A percentile compares a stretch with the other conserved stretches of the same genome.
phyloP scores from a whole-genome alignment of 805 yeast species.

The Lipomyces yamanashiensis region DNA sequence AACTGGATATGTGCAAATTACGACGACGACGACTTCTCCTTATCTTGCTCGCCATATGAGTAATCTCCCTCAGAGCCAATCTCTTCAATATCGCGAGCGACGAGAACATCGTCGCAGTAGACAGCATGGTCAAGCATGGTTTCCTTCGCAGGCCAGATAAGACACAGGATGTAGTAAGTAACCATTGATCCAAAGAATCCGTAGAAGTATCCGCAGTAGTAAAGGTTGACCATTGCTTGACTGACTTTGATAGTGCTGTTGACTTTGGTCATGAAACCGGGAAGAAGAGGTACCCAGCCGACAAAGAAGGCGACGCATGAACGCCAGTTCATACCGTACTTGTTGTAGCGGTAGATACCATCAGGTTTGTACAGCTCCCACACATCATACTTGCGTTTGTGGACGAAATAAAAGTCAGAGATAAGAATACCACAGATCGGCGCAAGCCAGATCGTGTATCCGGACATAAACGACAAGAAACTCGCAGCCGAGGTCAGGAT shows the following conservation, averaged over 20 bases:
- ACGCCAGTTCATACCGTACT: slow-evolving; percentile 52
- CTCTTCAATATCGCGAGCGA: slow-evolving; percentile 24
- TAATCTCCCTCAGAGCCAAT: background rate
- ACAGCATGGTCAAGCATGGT: slow-evolving; percentile 29
- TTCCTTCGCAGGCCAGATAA: slow-evolving; percentile 30
- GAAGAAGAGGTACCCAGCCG: slow-evolving; percentile 39
- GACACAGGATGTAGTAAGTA: slow-evolving; percentile 22
- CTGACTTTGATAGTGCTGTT: slow-evolving; percentile 13
- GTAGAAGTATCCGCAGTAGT: slow-evolving; percentile 39
- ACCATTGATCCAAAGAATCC: slow-evolving; percentile 33
- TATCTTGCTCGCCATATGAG: slow-evolving; percentile 1
- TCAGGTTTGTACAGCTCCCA: slow-evolving; percentile 49
- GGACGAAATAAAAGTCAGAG: slow-evolving; percentile 48
- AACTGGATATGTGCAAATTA: background rate
- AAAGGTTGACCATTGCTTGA: slow-evolving; percentile 27
- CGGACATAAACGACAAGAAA: slow-evolving; percentile 79
- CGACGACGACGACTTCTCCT: background rate
- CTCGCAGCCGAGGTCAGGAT: slow-evolving; percentile 68
- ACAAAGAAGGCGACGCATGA: slow-evolving; percentile 48
- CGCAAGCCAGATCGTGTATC: slow-evolving; percentile 80
- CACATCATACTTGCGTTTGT: slow-evolving; percentile 50
- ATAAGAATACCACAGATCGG: slow-evolving; percentile 79
- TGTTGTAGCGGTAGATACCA: slow-evolving; percentile 51
- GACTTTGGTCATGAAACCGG: slow-evolving; percentile 35
- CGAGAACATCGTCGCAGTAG: slow-evolving; percentile 18